Conservation (phyloP, 2,329 filamentous ascomycete species). For the Penicillium sclerotiorum region DNA sequence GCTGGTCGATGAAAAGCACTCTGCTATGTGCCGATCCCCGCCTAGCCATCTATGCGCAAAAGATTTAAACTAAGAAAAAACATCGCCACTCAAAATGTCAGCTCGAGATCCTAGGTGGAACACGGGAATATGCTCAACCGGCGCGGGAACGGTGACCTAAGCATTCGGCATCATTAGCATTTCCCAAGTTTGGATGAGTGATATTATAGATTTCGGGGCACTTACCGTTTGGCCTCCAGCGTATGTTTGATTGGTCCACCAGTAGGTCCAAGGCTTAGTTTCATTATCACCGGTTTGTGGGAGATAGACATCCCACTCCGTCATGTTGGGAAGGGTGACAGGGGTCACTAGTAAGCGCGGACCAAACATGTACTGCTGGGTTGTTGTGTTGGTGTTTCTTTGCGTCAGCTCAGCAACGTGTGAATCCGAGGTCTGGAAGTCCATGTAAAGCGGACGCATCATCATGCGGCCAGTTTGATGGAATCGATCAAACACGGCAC, state of each 20-base stretch:
- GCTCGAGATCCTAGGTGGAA: conserved; percentile 67
- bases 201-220: neutral
- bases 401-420: conserved; percentile 21
- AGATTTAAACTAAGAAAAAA: conserved; percentile 14
- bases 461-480: conserved; percentile 37
- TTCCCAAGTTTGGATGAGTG: neutral
- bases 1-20: too few relatives aligned
- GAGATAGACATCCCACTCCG: conserved; percentile 41
- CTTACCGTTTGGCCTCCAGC: conserved; percentile 37
- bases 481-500: conserved; percentile 38
- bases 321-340: conserved; percentile 38
- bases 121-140: conserved; percentile 26
- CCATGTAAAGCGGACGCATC: conserved; percentile 44
- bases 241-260: conserved; percentile 45
- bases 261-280: conserved; percentile 40
- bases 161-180: neutral
- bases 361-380: conserved; percentile 46
- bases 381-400: conserved; percentile 37
- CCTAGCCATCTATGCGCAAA: too few relatives aligned
- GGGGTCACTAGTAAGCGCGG: conserved; percentile 40
- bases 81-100: conserved; percentile 64
- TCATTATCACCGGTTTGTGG: conserved; percentile 29
- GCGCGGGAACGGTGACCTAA: conserved; percentile 37
- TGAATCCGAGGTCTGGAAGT: conserved; percentile 36
- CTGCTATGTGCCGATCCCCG: too few relatives aligned